phyloP scores from a whole-genome alignment of 805 yeast species.

The Metschnikowia arizonensis region DNA sequence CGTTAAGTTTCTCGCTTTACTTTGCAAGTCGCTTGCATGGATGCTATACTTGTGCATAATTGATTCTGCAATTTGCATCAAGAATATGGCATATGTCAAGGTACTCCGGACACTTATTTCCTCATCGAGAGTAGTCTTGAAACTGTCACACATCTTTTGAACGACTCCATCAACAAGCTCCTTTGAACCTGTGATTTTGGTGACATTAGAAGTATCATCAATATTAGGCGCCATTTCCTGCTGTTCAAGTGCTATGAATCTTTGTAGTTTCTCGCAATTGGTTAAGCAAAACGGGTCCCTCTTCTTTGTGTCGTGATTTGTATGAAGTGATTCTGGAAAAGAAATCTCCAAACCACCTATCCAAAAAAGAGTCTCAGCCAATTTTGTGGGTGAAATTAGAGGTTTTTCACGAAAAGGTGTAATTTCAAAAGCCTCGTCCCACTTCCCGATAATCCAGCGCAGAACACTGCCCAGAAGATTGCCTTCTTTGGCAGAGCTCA shows the following conservation, averaged over 20 bases:
- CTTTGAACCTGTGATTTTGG: conserved; percentile 4
- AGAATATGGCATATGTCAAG: background rate
- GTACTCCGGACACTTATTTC: background rate
- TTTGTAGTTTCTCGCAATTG: conserved; percentile 11
- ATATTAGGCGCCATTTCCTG: background rate
- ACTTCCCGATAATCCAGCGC: conserved; percentile 51
- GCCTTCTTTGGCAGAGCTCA: conserved; percentile 27
- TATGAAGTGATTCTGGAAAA: background rate
- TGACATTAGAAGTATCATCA: background rate
- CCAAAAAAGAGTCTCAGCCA: conserved; percentile 1
- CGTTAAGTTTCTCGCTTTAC: conserved; percentile 6
- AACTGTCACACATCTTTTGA: conserved; percentile 1
- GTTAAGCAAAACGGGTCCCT: background rate
- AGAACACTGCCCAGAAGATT: conserved; percentile 28
- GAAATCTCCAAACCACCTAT: background rate
- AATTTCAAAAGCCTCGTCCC: conserved; percentile 23
- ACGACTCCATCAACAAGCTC: background rate
- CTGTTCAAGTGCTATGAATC: conserved; percentile 5
- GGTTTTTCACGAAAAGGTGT: background rate
- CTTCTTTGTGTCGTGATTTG: background rate
- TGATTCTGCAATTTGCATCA: conserved; percentile 1
- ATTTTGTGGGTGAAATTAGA: background rate
- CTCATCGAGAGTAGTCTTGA: background rate
- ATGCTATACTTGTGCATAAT: background rate
- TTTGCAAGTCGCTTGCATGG: conserved; percentile 2